phyloP scores from a whole-genome alignment of 768 basidiomycete genomes.

The Boletus vinaceobasis region DNA sequence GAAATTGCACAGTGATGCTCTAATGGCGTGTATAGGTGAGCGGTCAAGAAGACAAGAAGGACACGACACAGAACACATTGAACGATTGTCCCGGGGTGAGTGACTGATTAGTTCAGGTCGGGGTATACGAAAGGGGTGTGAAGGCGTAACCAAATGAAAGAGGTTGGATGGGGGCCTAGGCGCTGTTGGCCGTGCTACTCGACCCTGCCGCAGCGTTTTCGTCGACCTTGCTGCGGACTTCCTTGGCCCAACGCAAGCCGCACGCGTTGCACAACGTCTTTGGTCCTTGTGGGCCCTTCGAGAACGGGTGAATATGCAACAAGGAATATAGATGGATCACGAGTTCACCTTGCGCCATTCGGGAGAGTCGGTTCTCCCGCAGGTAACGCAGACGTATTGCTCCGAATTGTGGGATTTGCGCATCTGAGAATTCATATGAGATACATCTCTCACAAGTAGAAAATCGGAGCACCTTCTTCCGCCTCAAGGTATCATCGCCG shows the following conservation, averaged over 20 bases:
- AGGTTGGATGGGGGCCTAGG: slow-evolving; percentile 9
- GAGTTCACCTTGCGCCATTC: slow-evolving; percentile 86
- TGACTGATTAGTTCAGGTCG: slow-evolving; percentile 4
- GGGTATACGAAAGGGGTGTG: slow-evolving; percentile 1
- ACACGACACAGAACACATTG: background rate
- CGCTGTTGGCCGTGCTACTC: slow-evolving; percentile 17
- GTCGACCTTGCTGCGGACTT: slow-evolving; percentile 45
- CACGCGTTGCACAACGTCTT: slow-evolving; percentile 99
- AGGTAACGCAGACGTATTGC: slow-evolving; percentile 86
- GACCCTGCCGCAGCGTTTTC: slow-evolving; percentile 27
- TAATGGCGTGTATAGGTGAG: slow-evolving; percentile 5
- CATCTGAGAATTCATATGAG: slow-evolving; percentile 13
- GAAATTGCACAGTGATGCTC: slow-evolving; percentile 3
- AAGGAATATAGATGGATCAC: background rate
- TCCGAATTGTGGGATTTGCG: slow-evolving; percentile 48
- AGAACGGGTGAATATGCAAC: slow-evolving; percentile 16
- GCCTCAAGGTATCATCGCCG: slow-evolving; percentile 50
- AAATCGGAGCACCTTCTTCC: slow-evolving; percentile 53
- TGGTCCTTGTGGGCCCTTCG: slow-evolving; percentile 85
- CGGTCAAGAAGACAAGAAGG: slow-evolving; percentile 17
- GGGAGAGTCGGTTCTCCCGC: slow-evolving; percentile 92
- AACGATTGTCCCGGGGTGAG: slow-evolving; percentile 3
- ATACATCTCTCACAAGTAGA: background rate
- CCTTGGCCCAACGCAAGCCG: slow-evolving; percentile 90
- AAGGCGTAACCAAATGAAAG: background rate